These are phyloP conservation scores for Tricholoma matsutake DNA, from an alignment of 768 basidiomycete species.

Conservation along the genomic window DNA sequence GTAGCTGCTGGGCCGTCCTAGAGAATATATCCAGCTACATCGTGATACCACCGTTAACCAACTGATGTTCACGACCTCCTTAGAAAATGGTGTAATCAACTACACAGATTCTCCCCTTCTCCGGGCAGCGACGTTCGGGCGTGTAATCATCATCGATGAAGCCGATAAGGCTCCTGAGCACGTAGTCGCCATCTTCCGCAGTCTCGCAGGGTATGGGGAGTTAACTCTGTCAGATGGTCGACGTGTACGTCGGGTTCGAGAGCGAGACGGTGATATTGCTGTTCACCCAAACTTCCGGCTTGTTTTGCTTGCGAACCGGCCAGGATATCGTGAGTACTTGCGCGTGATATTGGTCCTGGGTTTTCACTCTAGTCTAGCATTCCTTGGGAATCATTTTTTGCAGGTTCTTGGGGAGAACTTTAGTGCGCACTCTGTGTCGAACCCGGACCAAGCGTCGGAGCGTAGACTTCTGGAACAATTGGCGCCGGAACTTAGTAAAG, in stretches of 20 bases:
- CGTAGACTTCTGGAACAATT: constrained; percentile 55
- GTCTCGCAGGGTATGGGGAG: constrained; percentile 63
- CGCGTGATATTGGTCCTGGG: not conserved
- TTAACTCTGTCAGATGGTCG: constrained; percentile 63
- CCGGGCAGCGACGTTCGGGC: constrained; percentile 56
- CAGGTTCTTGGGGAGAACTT: constrained; percentile 72
- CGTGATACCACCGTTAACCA: constrained; percentile 70
- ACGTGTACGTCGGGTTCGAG: constrained; percentile 43
- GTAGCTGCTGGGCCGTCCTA: constrained; percentile 57
- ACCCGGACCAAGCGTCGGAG: constrained; percentile 68
- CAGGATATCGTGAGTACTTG: constrained; percentile 57
- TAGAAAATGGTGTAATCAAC: constrained; percentile 54
- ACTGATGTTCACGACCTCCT: constrained; percentile 64
- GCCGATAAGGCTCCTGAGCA: constrained; percentile 75
- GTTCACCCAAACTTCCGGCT: constrained; percentile 65
- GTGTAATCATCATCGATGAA: constrained; percentile 69
- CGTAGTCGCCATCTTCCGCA: constrained; percentile 68
- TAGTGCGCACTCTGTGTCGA: constrained; percentile 61
- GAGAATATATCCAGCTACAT: constrained; percentile 71
- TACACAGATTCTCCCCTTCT: constrained; percentile 67
- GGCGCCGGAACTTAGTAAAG: constrained; percentile 56
- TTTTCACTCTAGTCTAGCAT: constrained; percentile 38
- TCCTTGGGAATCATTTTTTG: constrained; percentile 71
- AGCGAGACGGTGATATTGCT: constrained; percentile 52
- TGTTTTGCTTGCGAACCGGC: constrained; percentile 61